Percentiles rank a stretch among this genome's conserved stretches.
These are phyloP conservation scores for Hansfordia pulvinata DNA, from an alignment of 2,329 filamentous ascomycete genomes.

Conservation along the genomic window DNA sequence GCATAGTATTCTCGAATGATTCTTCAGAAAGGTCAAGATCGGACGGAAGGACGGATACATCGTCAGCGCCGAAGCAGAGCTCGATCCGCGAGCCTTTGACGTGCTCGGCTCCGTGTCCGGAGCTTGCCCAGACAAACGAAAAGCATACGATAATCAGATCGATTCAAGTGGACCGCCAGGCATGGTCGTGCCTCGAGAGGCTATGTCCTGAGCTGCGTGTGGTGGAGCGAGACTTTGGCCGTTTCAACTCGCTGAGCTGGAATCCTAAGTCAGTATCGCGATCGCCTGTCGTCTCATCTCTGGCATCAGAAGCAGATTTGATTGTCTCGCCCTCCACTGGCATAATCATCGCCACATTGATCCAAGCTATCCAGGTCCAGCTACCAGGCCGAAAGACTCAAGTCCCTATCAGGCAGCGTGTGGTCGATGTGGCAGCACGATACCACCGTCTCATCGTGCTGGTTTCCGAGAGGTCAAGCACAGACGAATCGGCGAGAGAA, in stretches of 20 bases:
- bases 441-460: slow-evolving; percentile 60
- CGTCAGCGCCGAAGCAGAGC: too few relatives aligned
- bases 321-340: slow-evolving; percentile 56
- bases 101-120: neutral
- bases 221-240: slow-evolving; percentile 45
- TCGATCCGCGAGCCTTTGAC: too few relatives aligned
- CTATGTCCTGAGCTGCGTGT: slow-evolving; percentile 34
- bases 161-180: slow-evolving; percentile 25
- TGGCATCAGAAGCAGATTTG: slow-evolving; percentile 55
- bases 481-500: slow-evolving; percentile 25
- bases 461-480: slow-evolving; percentile 38
- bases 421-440: slow-evolving; percentile 36
- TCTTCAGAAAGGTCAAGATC: neutral
- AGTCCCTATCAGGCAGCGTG: slow-evolving; percentile 37
- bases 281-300: slow-evolving; percentile 21
- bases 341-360: slow-evolving; percentile 55
- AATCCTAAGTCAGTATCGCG: slow-evolving; percentile 15
- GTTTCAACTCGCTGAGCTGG: slow-evolving; percentile 21
- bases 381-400: slow-evolving; percentile 44
- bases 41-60: too few relatives aligned
- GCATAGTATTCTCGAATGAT: neutral
- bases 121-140: neutral
- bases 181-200: slow-evolving; percentile 36
- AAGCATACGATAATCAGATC: slow-evolving; percentile 33
- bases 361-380: slow-evolving; percentile 58